Percentiles rank a stretch among this genome's conserved stretches.
Evolutionary conservation across 192 early-diverging fungal genomes (phyloP).

Genomic region (Lunasporangiospora selenospora): DNA sequence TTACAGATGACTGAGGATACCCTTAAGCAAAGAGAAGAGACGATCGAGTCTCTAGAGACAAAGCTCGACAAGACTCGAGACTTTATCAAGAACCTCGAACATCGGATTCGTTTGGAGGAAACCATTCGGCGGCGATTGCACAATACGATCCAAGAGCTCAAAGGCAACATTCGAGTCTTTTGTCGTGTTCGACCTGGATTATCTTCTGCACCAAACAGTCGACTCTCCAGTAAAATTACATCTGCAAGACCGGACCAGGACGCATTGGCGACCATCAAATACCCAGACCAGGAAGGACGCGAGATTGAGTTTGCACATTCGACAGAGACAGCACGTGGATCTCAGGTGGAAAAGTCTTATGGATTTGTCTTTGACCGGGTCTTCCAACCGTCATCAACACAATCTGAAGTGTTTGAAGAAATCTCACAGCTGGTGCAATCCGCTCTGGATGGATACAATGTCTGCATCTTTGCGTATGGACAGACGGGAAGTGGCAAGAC

Average conservation of each 20-base stretch:
- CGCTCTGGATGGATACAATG: conserved; percentile 95
- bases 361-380: conserved; percentile 89
- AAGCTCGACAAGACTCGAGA: conserved; percentile 8
- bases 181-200: conserved; percentile 88
- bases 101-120: conserved; percentile 62
- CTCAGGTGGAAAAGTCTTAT: conserved; percentile 59
- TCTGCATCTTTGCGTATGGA: conserved; percentile 98
- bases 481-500: conserved; percentile 97
- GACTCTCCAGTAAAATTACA: neutral
- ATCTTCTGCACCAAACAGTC: conserved; percentile 11
- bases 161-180: conserved; percentile 98
- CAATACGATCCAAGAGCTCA: conserved; percentile 93
- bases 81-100: conserved; percentile 14
- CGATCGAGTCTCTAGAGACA: conserved; percentile 45
- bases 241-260: too few species aligned
- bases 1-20: conserved; percentile 46
- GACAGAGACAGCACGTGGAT: conserved; percentile 31
- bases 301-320: conserved; percentile 78
- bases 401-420: conserved; percentile 89
- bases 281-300: conserved; percentile 25
- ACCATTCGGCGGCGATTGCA: conserved; percentile 82
- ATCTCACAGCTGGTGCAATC: conserved; percentile 97
- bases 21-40: conserved; percentile 38
- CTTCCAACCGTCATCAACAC: conserved; percentile 71
- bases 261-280: conserved; percentile 21